These are phyloP conservation scores for Taxillus chinensis DNA, from an alignment of 164 flowering plant species.

Conservation along the genomic window DNA sequence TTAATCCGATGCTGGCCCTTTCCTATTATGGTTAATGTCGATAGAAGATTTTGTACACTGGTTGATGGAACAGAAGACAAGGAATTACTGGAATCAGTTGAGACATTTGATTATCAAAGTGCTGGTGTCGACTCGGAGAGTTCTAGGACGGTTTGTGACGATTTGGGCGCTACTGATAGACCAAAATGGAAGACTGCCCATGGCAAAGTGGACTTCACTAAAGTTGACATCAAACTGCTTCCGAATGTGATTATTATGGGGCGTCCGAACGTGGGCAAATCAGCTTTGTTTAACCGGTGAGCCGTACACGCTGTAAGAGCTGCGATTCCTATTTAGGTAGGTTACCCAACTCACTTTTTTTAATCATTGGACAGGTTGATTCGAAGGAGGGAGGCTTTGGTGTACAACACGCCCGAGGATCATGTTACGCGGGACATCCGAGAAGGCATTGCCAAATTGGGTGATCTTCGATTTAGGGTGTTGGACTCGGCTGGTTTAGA, in stretches of 20 bases:
- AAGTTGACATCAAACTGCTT: constrained; percentile 47
- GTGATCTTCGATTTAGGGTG: constrained; percentile 78
- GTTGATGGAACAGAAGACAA: neutral
- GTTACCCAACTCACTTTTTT: neutral
- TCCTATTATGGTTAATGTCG: neutral
- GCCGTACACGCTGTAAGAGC: neutral
- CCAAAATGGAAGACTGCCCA: constrained; percentile 7
- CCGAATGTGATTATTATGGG: constrained; percentile 70
- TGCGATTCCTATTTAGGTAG: no score
- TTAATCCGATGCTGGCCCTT: neutral
- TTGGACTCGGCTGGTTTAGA: constrained; percentile 96
- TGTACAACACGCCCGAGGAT: constrained; percentile 86
- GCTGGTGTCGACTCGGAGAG: neutral
- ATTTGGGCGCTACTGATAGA: neutral
- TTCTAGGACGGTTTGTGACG: neutral
- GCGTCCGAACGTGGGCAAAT: constrained; percentile 97
- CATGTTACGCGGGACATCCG: constrained; percentile 95
- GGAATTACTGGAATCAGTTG: neutral
- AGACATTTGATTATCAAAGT: no score
- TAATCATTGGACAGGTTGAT: constrained; percentile 38
- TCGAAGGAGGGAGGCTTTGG: constrained; percentile 94
- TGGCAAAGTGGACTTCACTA: constrained; percentile 54
- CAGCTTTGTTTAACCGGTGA: constrained; percentile 88
- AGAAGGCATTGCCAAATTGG: constrained; percentile 88
- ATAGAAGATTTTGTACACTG: constrained; percentile 8